Evolutionary conservation across 805 yeast species (phyloP), one percentile per base, ranked within the genome.

Genomic region (Ogataea henricii): DNA sequence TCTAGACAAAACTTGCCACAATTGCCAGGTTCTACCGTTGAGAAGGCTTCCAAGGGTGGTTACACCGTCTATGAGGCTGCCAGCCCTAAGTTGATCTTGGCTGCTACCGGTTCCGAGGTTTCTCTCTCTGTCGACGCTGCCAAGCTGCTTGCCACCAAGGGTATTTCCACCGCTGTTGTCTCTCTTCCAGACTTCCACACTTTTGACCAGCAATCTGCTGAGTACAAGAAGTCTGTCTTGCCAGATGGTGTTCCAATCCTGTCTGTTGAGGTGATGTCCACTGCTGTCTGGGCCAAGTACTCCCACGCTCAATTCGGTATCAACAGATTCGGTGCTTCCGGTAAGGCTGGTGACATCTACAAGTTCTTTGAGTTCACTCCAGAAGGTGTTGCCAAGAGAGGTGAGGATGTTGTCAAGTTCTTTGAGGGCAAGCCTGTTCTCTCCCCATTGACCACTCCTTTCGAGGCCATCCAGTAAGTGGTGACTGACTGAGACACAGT

Each of bases 241-340:
- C 99, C 99, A 68, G 95, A 91, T 68, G 95, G 94, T 64, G 82
- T 87, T 47, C 98, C 98, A 70, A 83, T 89, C 67, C 57, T 94
- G 72, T 89, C 97, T 48, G 88, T 92, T 57, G 99, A 94, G 82
- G 98, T 90, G 45, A 78, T 89, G 83, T 72, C 96, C 48, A 83
- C 96, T 46, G 76, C 79, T 62, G 97, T 97, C 49, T 94, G 99
- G 99, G 77, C 85, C 63, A 87, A 84, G 73, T 94, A 90, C 78
- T 82, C 97, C 51, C 99, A 94, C 76, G 95, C 87, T 78, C 96
- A 90, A 72, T 89, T 92, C 64, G 97, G 97, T 74, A 78, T 94
- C 66, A 83, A 89, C 82, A 83, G 89, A 76, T 94, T 94, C 68
- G 99, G 99, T 81, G 94, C 91, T 53, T 90, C 97, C 52, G 99